phyloP scores from a whole-genome alignment of 208 protist species.

The Trypanosoma scelopori region DNA sequence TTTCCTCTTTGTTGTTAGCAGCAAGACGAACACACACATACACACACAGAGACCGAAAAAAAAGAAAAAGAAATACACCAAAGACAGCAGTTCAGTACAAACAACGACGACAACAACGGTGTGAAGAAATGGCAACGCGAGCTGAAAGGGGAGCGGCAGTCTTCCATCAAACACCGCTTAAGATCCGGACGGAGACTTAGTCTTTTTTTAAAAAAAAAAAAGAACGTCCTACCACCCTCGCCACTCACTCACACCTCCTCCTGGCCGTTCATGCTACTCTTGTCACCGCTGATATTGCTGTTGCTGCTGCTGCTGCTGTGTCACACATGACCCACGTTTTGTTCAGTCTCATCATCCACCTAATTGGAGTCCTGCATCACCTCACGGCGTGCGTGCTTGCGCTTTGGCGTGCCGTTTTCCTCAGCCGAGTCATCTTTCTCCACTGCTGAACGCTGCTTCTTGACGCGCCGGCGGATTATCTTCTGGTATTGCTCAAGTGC shows the following conservation, averaged over 20 bases:
- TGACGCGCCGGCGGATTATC: constrained; percentile 63
- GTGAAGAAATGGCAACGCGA: too few species aligned
- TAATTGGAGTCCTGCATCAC: constrained; percentile 66
- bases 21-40: background rate
- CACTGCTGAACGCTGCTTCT: constrained; percentile 33
- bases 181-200: too few species aligned
- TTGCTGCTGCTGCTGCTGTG: constrained; percentile 5
- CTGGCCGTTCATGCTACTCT: background rate
- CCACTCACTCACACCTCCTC: too few species aligned
- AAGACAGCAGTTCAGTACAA: too few species aligned
- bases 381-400: constrained; percentile 64
- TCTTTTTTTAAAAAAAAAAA: too few species aligned
- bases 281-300: background rate
- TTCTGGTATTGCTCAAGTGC: constrained; percentile 90
- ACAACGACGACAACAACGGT: too few species aligned
- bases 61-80: background rate
- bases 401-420: constrained; percentile 37
- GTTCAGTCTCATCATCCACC: background rate
- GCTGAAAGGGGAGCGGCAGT: too few species aligned
- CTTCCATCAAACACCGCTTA: too few species aligned
- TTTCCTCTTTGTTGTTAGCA: constrained; percentile 20
- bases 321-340: background rate
- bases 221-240: too few species aligned
- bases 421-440: constrained; percentile 32
- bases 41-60: background rate